These are phyloP conservation scores for Forsythia viridissima DNA, from an alignment of 257 asterid genomes.

Conservation along the genomic window DNA sequence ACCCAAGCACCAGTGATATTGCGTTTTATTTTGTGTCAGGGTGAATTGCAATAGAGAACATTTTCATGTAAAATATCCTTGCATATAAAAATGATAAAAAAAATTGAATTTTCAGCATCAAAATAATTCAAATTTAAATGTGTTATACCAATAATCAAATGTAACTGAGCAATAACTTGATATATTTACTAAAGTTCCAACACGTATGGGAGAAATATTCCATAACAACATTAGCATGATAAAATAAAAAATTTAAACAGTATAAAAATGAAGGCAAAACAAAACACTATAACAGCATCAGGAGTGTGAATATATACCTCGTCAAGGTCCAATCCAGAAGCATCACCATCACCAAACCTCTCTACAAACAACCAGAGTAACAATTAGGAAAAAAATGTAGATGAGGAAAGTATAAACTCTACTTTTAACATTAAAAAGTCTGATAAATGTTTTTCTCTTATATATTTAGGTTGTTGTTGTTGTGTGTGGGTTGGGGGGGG, in stretches of 20 bases:
- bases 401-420: slow-evolving; percentile 10
- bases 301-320: slow-evolving; percentile 59
- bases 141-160: not conserved
- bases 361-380: slow-evolving; percentile 48
- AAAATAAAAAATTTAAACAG: not conserved
- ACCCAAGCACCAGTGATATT: not conserved
- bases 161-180: not conserved
- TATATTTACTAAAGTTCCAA: not conserved
- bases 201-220: not conserved
- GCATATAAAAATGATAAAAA: not conserved
- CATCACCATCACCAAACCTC: slow-evolving; percentile 98
- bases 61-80: not conserved
- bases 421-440: slow-evolving; percentile 1
- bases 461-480: not conserved
- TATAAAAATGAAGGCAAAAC: not conserved
- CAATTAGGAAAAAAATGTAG: slow-evolving; percentile 19
- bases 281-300: slow-evolving; percentile 18
- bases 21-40: not conserved
- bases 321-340: slow-evolving; percentile 90
- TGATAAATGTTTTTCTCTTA: slow-evolving; percentile 2
- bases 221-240: not conserved
- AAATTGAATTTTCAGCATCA: not conserved
- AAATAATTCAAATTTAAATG: not conserved
- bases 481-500: not conserved
- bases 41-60: slow-evolving; percentile 1